Evolutionary conservation across 2,329 filamentous ascomycete species (phyloP).

Genomic region (Claviceps maximensis): DNA sequence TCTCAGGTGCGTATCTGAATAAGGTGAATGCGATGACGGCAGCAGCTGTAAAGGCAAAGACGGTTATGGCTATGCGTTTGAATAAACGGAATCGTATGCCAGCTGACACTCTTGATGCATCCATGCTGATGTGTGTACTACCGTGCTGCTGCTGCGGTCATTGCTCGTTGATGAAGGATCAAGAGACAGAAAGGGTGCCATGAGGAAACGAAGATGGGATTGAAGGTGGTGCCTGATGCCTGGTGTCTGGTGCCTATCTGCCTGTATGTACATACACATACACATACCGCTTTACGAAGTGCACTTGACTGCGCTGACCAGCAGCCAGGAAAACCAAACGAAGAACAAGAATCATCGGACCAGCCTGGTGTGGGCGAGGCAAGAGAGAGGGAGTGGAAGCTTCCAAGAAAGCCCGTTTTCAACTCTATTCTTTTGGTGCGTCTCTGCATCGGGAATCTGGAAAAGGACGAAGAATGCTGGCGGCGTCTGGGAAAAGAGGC

Average conservation of each 20-base stretch:
- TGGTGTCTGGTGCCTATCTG: not conserved
- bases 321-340: not conserved
- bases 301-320: not conserved
- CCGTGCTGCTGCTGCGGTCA: not conserved
- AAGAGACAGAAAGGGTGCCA: not conserved
- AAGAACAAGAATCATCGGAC: not conserved
- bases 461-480: not conserved
- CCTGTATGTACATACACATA: too few species aligned
- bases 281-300: not conserved
- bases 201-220: not conserved
- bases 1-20: not conserved
- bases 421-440: not conserved
- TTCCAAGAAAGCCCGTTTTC: too few species aligned
- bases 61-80: constrained; percentile 1
- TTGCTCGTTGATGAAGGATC: not conserved
- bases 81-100: not conserved
- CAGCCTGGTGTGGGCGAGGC: too few species aligned
- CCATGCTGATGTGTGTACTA: not conserved
- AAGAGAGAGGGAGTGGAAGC: too few species aligned
- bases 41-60: constrained; percentile 1
- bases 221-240: not conserved
- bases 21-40: constrained; percentile 1
- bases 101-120: not conserved
- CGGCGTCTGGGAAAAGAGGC: not conserved
- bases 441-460: not conserved